These are phyloP conservation scores for Kodamaea sagamina DNA, from an alignment of 805 yeast genomes.

Conservation along the genomic window DNA sequence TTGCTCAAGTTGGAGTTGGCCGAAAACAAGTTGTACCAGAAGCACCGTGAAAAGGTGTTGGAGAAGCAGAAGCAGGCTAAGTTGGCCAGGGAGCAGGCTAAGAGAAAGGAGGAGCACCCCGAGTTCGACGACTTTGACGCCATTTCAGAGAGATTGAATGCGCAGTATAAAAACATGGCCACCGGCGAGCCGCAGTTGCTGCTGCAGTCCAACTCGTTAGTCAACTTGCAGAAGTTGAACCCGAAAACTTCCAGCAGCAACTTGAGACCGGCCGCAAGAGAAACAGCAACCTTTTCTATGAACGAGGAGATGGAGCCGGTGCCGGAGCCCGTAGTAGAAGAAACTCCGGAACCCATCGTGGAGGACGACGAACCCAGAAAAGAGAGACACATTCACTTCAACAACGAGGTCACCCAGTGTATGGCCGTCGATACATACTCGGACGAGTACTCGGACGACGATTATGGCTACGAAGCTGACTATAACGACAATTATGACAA, in stretches of 20 bases:
- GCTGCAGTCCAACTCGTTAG: slow-evolving; percentile 19
- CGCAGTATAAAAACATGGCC: slow-evolving; percentile 30
- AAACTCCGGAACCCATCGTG: background rate
- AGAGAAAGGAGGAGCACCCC: slow-evolving; percentile 29
- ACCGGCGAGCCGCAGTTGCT: slow-evolving; percentile 12
- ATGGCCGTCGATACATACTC: slow-evolving; percentile 58
- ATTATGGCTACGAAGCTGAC: slow-evolving; percentile 25
- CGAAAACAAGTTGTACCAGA: slow-evolving; percentile 35
- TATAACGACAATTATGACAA: slow-evolving; percentile 41
- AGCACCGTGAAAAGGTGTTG: slow-evolving; percentile 29
- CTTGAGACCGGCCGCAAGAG: background rate
- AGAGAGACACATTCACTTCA: slow-evolving; percentile 84
- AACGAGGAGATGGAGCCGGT: slow-evolving; percentile 2
- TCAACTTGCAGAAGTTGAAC: slow-evolving; percentile 17
- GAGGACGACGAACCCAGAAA: slow-evolving; percentile 16
- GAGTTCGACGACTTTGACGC: slow-evolving; percentile 47
- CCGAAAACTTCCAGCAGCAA: slow-evolving; percentile 10
- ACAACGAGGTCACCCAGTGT: slow-evolving; percentile 93
- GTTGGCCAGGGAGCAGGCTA: slow-evolving; percentile 8
- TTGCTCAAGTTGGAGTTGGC: slow-evolving; percentile 44
- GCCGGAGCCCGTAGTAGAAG: background rate
- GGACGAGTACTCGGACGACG: slow-evolving; percentile 22
- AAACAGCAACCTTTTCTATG: slow-evolving; percentile 6
- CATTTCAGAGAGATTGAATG: slow-evolving; percentile 44
- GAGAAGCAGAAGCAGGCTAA: slow-evolving; percentile 18